Percentiles rank a stretch among this genome's conserved stretches.
phyloP scores from a whole-genome alignment of 495 filamentous ascomycete genomes.

The Talaromyces proteolyticus region DNA sequence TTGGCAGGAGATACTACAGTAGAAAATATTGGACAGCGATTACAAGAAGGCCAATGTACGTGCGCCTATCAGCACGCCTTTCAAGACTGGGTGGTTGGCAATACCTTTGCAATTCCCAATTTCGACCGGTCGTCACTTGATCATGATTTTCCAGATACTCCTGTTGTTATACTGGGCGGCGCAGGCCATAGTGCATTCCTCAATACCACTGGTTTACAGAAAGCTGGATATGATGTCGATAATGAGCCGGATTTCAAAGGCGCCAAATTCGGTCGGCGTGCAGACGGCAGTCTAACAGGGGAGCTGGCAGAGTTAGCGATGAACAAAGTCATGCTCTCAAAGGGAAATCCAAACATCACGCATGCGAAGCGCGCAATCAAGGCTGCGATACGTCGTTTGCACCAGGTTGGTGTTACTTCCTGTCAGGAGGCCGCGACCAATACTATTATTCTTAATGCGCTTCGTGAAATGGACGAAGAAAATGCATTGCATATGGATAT shows the following conservation, averaged over 20 bases:
- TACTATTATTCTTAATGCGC: background rate
- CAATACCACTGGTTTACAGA: background rate
- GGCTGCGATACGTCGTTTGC: background rate
- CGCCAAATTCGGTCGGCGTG: background rate
- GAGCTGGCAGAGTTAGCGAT: background rate
- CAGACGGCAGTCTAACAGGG: conserved; percentile 1
- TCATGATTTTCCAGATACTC: background rate
- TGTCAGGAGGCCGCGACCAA: conserved; percentile 4
- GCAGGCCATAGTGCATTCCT: conserved; percentile 3
- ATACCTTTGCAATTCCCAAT: background rate
- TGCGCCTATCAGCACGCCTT: conserved; percentile 4
- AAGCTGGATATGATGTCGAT: conserved; percentile 1
- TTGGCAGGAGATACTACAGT: background rate
- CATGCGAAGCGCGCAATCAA: conserved; percentile 2
- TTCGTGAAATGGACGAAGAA: background rate
- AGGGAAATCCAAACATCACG: background rate
- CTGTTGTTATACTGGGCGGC: background rate
- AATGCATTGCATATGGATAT: background rate
- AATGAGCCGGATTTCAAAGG: background rate
- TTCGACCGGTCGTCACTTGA: conserved; percentile 2
- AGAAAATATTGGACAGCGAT: background rate
- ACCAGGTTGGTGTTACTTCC: conserved; percentile 1
- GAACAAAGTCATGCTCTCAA: conserved; percentile 1
- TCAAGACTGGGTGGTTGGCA: conserved; percentile 4
- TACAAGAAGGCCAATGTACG: conserved; percentile 1